Base-by-base conservation (phyloP, 768 basidiomycete species). In the Cytidiella melzeri region DNA sequence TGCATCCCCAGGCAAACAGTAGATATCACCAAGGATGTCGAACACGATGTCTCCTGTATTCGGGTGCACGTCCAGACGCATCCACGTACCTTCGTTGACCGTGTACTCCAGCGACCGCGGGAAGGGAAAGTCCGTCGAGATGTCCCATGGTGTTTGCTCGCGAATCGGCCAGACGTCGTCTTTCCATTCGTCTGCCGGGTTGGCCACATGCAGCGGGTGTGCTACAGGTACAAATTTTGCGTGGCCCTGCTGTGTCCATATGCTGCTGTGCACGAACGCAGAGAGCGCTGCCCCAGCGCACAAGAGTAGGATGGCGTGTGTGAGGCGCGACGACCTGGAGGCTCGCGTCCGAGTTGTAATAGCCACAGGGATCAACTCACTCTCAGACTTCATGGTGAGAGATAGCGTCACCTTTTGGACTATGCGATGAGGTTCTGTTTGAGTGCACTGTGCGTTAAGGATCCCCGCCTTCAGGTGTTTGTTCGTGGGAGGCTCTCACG, bases 61-160 rank as follows among this genome's bases (percentile, higher is more conserved):
- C n/a, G 83, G 82, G 53, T 84, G 79, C 1, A 86, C 84, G 57
- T 87, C 85, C 25, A 87, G 73, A 10, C 84, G 73, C 46, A 87
- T 66, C 84, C 84, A 88, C 28, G 86, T 87, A 6, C 85, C 86
- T 59, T 87, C 82, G 37, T 73, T 69, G 12, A 87, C 84, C 48
- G 85, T 79, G 61, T 82, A 88, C 48, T 77, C 73, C 26, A 87
- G 67, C 18, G 64, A 65, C n/a, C 84, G 79, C 1, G 83, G 80
- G 64, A 79, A 77, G n/a, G 77, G 73, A 55, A 77, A 86, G 67
- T 87, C 81, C 19, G 83, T 85, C 19, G 84, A 86, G 52, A 87
- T 87, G 58, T 87, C 85, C 83, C 84, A 88, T 5, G 65, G 55
- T 18, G 69, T 75, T 49, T 73, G 77, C 24, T 69, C 66, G 27